These are phyloP conservation scores for Xerocomus minutiporus DNA, from an alignment of 1,284 basidiomycete genomes.

Conservation along the genomic window DNA sequence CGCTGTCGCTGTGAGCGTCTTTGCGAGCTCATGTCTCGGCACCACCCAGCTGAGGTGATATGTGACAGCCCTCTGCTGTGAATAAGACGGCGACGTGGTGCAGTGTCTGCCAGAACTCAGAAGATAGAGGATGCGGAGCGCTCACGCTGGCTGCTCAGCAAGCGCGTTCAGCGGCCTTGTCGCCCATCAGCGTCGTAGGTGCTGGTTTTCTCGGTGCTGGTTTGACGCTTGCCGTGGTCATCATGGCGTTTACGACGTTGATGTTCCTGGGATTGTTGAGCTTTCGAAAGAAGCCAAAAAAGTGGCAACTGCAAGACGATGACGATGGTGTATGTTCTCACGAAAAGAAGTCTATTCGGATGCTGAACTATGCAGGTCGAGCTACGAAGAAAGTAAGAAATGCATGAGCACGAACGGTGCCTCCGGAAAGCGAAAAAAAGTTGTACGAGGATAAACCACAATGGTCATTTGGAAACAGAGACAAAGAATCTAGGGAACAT, in stretches of 20 bases:
- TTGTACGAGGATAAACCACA: conserved; percentile 2
- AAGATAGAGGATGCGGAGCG: conserved; percentile 53
- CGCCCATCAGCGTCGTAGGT: conserved; percentile 49
- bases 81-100: conserved; percentile 60
- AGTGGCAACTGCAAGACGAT: neutral
- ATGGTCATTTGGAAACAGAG: conserved; percentile 3
- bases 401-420: neutral
- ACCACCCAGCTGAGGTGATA: conserved; percentile 3
- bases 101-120: conserved; percentile 48
- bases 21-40: neutral
- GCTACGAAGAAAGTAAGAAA: conserved; percentile 15
- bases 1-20: conserved; percentile 41
- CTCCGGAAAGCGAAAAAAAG: neutral
- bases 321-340: conserved; percentile 22
- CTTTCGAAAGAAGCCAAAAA: conserved; percentile 28
- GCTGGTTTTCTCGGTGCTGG: conserved; percentile 66
- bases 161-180: conserved; percentile 30
- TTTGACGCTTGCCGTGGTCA: conserved; percentile 45
- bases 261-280: conserved; percentile 45
- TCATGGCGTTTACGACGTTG: conserved; percentile 39
- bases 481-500: conserved; percentile 13
- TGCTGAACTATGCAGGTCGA: conserved; percentile 22
- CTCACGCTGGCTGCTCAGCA: conserved; percentile 38
- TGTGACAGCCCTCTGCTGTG: conserved; percentile 42
- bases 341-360: neutral